These are phyloP conservation scores for Prinsepia uniflora DNA, from an alignment of 306 rosid species.

Conservation along the genomic window DNA sequence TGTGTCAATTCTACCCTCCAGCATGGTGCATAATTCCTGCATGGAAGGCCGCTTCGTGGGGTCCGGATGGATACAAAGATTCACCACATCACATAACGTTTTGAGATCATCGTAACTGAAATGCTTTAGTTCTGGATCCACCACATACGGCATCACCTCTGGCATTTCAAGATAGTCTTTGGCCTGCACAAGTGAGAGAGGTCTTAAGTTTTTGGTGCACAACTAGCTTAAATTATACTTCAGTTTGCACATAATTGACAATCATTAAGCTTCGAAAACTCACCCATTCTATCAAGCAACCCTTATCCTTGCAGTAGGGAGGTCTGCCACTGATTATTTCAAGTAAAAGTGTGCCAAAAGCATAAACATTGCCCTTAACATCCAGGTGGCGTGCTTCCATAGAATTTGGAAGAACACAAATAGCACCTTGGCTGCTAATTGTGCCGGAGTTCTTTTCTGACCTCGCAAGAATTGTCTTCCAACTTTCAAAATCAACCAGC, in stretches of 20 bases:
- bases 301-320: slow-evolving; percentile 73
- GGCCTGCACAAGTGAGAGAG: slow-evolving; percentile 54
- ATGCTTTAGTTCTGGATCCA: slow-evolving; percentile 78
- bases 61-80: slow-evolving; percentile 65
- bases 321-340: slow-evolving; percentile 89
- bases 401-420: slow-evolving; percentile 81
- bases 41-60: slow-evolving; percentile 52
- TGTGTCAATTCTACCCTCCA: slow-evolving; percentile 89
- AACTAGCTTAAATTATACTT: slow-evolving; percentile 2
- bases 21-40: slow-evolving; percentile 57
- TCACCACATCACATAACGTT: slow-evolving; percentile 74
- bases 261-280: slow-evolving; percentile 15
- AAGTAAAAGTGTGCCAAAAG: slow-evolving; percentile 80
- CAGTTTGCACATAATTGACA: too few species aligned
- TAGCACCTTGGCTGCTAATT: slow-evolving; percentile 65
- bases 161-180: slow-evolving; percentile 74
- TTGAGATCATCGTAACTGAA: slow-evolving; percentile 70
- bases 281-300: slow-evolving; percentile 94
- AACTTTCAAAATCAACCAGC: slow-evolving; percentile 97
- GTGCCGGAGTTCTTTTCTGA: slow-evolving; percentile 79
- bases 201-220: slow-evolving; percentile 11
- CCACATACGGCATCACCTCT: slow-evolving; percentile 65
- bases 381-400: slow-evolving; percentile 83
- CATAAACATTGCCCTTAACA: slow-evolving; percentile 65
- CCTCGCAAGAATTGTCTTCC: slow-evolving; percentile 90